phyloP scores from a whole-genome alignment of 495 filamentous ascomycete genomes.

The Arthonia radiata region DNA sequence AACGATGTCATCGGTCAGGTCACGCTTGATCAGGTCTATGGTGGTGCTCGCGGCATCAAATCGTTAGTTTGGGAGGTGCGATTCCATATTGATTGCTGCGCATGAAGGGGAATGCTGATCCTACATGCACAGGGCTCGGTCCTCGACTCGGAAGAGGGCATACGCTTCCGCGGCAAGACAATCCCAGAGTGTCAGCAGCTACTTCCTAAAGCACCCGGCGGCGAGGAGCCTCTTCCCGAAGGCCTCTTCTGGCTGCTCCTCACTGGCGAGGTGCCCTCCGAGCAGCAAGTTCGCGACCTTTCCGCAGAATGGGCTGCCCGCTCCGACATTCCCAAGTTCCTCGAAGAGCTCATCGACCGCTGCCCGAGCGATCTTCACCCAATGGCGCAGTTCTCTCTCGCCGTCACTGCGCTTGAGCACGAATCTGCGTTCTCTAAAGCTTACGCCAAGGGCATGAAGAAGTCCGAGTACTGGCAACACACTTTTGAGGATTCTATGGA shows the following conservation, averaged over 20 bases:
- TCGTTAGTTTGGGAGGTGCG: slow-evolving; percentile 83
- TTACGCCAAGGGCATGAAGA: slow-evolving; percentile 94
- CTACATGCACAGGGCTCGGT: slow-evolving; percentile 49
- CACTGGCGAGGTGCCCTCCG: slow-evolving; percentile 86
- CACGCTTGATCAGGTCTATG: slow-evolving; percentile 96
- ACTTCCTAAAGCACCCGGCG: slow-evolving; percentile 86
- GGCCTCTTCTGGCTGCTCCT: slow-evolving; percentile 99
- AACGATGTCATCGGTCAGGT: slow-evolving; percentile 91
- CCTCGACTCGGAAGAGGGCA: slow-evolving; percentile 93
- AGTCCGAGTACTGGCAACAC: slow-evolving; percentile 97
- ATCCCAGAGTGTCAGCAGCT: slow-evolving; percentile 96
- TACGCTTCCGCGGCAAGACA: slow-evolving; percentile 95
- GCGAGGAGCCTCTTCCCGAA: slow-evolving; percentile 89
- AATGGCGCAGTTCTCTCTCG: slow-evolving; percentile 97
- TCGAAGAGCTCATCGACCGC: slow-evolving; percentile 97
- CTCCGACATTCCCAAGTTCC: slow-evolving; percentile 82
- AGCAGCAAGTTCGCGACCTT: slow-evolving; percentile 91
- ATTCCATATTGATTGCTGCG: not conserved
- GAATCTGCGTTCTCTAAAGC: slow-evolving; percentile 93
- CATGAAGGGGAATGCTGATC: slow-evolving; percentile 2
- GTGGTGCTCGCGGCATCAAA: slow-evolving; percentile 97
- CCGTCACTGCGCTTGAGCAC: slow-evolving; percentile 92
- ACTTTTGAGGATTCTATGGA: slow-evolving; percentile 99
- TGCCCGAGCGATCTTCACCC: slow-evolving; percentile 96
- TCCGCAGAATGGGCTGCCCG: slow-evolving; percentile 98